Evolutionary conservation across 2,329 filamentous ascomycete species (phyloP).

Genomic region (Neofusicoccum sp.): DNA sequence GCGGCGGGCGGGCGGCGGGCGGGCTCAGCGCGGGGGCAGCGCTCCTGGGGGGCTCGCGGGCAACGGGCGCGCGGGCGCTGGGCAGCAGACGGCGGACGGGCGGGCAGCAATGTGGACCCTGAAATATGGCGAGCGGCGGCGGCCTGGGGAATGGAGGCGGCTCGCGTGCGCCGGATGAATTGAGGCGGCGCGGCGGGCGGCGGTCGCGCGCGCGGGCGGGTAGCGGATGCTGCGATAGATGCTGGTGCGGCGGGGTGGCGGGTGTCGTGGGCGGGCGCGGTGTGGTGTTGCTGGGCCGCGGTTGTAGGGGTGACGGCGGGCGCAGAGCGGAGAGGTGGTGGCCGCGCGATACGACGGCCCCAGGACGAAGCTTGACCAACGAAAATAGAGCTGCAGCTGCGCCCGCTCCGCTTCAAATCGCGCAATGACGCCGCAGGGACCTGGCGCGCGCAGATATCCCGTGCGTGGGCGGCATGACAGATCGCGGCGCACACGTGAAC

Average conservation of each 20-base stretch:
- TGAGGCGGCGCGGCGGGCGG: not conserved
- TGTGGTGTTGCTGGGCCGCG: not conserved
- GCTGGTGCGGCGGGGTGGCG: not conserved
- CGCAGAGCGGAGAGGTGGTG: slow-evolving; percentile 19
- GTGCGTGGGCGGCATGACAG: slow-evolving; percentile 13
- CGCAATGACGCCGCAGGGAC: slow-evolving; percentile 18
- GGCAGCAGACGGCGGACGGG: not conserved
- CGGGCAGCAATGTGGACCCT: slow-evolving; percentile 9
- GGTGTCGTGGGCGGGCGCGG: not conserved
- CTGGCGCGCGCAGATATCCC: slow-evolving; percentile 5
- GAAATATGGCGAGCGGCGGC: not conserved
- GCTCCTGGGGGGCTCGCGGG: slow-evolving; percentile 12
- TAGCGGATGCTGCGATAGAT: slow-evolving; percentile 13
- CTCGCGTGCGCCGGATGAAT: slow-evolving; percentile 14
- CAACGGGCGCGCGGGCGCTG: slow-evolving; percentile 13
- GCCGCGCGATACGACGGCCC: slow-evolving; percentile 16
- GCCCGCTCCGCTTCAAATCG: slow-evolving; percentile 17
- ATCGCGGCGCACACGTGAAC: slow-evolving; percentile 17
- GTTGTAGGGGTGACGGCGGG: slow-evolving; percentile 21
- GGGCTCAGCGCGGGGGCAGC: not conserved
- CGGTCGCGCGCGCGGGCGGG: slow-evolving; percentile 1
- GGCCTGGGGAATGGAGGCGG: not conserved
- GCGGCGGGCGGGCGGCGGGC: not conserved
- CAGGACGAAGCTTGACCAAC: slow-evolving; percentile 18
- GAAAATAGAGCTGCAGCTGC: slow-evolving; percentile 17